Conservation (phyloP, 1,284 basidiomycete species). For the Erythrobasidium hasegawianum region DNA sequence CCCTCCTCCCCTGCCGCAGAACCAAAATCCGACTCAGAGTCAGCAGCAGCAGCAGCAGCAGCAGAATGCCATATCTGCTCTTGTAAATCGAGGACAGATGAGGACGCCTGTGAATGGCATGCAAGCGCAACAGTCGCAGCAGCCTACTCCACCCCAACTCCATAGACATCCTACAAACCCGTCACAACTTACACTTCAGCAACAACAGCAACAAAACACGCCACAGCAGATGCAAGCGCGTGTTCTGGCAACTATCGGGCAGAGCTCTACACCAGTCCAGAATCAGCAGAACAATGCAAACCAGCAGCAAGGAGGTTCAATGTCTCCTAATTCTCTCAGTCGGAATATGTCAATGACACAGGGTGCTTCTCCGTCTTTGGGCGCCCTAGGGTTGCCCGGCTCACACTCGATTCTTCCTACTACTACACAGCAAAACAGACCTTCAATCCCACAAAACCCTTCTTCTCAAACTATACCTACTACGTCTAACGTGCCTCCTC, state of each 20-base stretch:
- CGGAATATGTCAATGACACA: background rate
- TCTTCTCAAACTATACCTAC: background rate
- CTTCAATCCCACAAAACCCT: background rate
- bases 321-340: background rate
- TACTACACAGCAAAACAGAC: background rate
- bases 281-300: background rate
- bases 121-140: conserved; percentile 15
- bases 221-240: conserved; percentile 1
- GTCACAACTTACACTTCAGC: background rate
- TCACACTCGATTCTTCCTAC: background rate
- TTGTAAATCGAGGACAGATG: conserved; percentile 23
- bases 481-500: background rate
- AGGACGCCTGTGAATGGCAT: conserved; percentile 21
- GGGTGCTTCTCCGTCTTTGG: too few species aligned
- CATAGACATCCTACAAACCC: background rate
- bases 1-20: background rate
- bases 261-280: background rate
- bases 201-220: conserved; percentile 31
- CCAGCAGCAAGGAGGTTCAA: background rate
- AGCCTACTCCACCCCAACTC: conserved; percentile 4
- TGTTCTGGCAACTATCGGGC: background rate
- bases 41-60: conserved; percentile 15
- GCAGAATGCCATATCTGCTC: conserved; percentile 3
- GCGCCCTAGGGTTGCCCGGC: background rate
- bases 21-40: background rate